A percentile compares a stretch with the other conserved stretches of the same genome.
Evolutionary conservation across 202 grass and related monocot species (phyloP).

Genomic region (Panicum hallii): DNA sequence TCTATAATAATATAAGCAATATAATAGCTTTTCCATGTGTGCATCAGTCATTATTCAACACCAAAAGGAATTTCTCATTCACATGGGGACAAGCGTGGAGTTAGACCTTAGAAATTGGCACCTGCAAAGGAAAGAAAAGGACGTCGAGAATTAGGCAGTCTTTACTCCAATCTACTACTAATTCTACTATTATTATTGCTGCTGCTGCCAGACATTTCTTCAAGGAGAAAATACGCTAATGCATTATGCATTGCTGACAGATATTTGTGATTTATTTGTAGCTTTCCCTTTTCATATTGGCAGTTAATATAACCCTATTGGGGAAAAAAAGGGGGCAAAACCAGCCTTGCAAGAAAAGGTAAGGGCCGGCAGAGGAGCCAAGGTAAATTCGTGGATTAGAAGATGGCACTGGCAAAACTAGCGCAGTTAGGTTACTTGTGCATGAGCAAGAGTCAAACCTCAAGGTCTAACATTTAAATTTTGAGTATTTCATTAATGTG

Average conservation of each 20-base stretch:
- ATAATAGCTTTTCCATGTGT: slow-evolving; percentile 7
- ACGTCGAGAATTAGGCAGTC: background rate
- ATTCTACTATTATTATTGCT: too few species aligned
- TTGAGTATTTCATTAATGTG: too few species aligned
- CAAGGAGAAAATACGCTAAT: background rate
- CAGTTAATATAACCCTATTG: background rate
- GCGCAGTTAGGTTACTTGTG: slow-evolving; percentile 37
- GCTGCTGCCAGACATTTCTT: background rate
- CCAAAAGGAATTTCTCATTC: slow-evolving; percentile 27
- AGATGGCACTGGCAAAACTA: slow-evolving; percentile 40
- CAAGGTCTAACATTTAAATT: too few species aligned
- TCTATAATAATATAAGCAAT: slow-evolving; percentile 21
- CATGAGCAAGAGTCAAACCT: background rate
- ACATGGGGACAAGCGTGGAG: background rate
- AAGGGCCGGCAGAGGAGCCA: background rate
- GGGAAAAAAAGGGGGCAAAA: background rate
- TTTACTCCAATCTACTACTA: background rate
- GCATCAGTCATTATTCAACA: slow-evolving; percentile 21
- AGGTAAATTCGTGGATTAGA: slow-evolving; percentile 43
- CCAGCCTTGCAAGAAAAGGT: slow-evolving; percentile 43
- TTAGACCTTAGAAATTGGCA: background rate
- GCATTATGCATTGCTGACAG: background rate
- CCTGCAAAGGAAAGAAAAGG: background rate
- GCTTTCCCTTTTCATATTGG: background rate
- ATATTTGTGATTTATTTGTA: slow-evolving; percentile 23